A percentile compares a stretch with the other conserved stretches of the same genome.
Conservation (phyloP, 345 rosid species). For the Gossypium bickii region DNA sequence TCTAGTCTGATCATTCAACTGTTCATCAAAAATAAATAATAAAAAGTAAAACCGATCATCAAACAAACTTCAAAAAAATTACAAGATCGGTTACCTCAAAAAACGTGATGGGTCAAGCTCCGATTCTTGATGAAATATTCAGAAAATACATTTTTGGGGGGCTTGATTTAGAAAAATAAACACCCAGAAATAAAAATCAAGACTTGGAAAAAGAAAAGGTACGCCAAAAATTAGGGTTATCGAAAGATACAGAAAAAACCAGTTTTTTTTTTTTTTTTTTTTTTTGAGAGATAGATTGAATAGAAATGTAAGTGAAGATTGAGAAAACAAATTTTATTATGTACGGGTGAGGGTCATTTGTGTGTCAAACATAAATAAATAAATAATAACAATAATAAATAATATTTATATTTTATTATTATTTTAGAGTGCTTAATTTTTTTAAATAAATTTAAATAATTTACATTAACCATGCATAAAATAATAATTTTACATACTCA, state of each 20-base stretch:
- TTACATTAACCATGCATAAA: too few species aligned
- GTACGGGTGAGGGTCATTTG: constrained; percentile 18
- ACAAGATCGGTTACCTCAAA: constrained; percentile 46
- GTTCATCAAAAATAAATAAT: neutral
- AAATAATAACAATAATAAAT: too few species aligned
- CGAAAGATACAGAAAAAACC: neutral
- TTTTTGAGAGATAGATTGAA: constrained; percentile 1
- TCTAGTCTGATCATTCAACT: constrained; percentile 34
- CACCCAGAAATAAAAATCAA: neutral
- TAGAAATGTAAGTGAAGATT: neutral
- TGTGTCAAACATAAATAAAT: neutral
- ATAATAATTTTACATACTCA: too few species aligned
- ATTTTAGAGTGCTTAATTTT: too few species aligned
- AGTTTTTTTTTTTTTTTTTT: too few species aligned
- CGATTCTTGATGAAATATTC: constrained; percentile 20
- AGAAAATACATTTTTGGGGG: neutral
- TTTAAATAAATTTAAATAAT: too few species aligned
- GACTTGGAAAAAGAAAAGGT: neutral
- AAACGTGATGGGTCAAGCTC: constrained; percentile 30
- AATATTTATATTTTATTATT: too few species aligned
- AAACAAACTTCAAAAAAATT: constrained; percentile 27
- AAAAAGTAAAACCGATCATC: constrained; percentile 31
- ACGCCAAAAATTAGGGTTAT: neutral
- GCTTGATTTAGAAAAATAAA: neutral
- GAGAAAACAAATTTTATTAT: constrained; percentile 2